A percentile compares a stretch with the other conserved stretches of the same genome.
Evolutionary conservation across 345 rosid genomes (phyloP).

Genomic region (Theobroma cacao): DNA sequence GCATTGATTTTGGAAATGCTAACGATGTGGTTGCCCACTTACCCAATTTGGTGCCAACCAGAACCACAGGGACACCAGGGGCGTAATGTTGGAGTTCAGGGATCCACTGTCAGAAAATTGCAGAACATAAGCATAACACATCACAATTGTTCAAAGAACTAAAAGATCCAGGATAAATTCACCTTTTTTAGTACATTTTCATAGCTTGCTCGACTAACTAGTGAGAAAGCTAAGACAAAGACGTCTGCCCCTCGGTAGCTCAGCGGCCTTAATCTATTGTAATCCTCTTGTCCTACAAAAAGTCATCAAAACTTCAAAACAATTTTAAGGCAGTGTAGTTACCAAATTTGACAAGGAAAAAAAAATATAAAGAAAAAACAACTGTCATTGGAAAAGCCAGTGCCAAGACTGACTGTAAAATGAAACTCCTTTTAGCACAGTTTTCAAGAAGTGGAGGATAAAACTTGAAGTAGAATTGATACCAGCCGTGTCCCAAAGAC

Average conservation of each 20-base stretch:
- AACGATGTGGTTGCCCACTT: constrained; percentile 15
- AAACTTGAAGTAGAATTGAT: constrained; percentile 21
- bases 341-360: neutral
- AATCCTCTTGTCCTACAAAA: constrained; percentile 89
- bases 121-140: neutral
- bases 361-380: neutral
- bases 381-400: neutral
- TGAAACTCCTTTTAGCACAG: neutral
- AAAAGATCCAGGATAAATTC: neutral
- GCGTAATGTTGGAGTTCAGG: constrained; percentile 95
- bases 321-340: neutral
- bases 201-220: constrained; percentile 93
- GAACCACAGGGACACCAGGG: constrained; percentile 84
- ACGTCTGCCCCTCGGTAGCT: constrained; percentile 98
- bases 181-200: constrained; percentile 96
- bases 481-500: constrained; percentile 99
- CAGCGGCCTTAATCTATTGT: constrained; percentile 93
- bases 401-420: neutral
- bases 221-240: constrained; percentile 92
- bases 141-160: neutral
- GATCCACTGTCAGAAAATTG: constrained; percentile 70
- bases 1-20: neutral
- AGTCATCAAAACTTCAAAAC: constrained; percentile 8
- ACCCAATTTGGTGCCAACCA: constrained; percentile 96
- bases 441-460: neutral